A percentile compares a stretch with the other conserved stretches of the same genome.
These are phyloP conservation scores for Aspergillus nomiae DNA, from an alignment of 2,329 filamentous ascomycete genomes.

Conservation along the genomic window DNA sequence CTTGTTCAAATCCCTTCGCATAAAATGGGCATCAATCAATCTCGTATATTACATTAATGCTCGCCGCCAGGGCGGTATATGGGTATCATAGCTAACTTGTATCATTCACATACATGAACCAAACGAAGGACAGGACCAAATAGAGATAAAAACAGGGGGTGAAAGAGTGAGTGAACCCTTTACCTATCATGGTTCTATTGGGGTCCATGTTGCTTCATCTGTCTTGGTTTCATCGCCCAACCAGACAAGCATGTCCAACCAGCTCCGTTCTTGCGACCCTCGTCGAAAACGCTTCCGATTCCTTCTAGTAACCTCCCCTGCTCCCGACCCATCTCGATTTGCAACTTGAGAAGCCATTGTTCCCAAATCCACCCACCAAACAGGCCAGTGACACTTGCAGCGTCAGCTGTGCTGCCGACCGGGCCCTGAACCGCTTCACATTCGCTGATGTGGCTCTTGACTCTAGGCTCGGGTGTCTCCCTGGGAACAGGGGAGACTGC, in stretches of 20 bases:
- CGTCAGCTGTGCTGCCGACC: slow-evolving; percentile 69
- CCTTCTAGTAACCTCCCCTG: slow-evolving; percentile 56
- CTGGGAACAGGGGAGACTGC: slow-evolving; percentile 49
- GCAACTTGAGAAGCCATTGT: slow-evolving; percentile 87
- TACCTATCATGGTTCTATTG: slow-evolving; percentile 4
- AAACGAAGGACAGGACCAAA: slow-evolving; percentile 2
- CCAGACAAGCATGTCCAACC: slow-evolving; percentile 64
- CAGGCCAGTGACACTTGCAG: slow-evolving; percentile 75
- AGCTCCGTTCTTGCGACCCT: slow-evolving; percentile 59
- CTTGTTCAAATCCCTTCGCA: neutral
- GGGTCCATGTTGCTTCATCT: slow-evolving; percentile 11
- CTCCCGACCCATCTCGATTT: slow-evolving; percentile 78
- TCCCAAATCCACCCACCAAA: slow-evolving; percentile 93
- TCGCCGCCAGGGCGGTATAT: slow-evolving; percentile 17
- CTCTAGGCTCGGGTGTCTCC: slow-evolving; percentile 40
- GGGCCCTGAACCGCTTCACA: slow-evolving; percentile 61
- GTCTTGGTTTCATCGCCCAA: slow-evolving; percentile 57
- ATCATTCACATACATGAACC: slow-evolving; percentile 2
- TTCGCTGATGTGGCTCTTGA: slow-evolving; percentile 44
- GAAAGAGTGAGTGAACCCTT: slow-evolving; percentile 5
- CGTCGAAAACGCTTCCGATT: slow-evolving; percentile 60
- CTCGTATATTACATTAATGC: slow-evolving; percentile 21
- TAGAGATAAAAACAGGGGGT: slow-evolving; percentile 7
- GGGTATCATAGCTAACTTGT: slow-evolving; percentile 15
- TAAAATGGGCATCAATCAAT: neutral